Conservation (phyloP, 768 basidiomycete species). For the Suillus subaureus region DNA sequence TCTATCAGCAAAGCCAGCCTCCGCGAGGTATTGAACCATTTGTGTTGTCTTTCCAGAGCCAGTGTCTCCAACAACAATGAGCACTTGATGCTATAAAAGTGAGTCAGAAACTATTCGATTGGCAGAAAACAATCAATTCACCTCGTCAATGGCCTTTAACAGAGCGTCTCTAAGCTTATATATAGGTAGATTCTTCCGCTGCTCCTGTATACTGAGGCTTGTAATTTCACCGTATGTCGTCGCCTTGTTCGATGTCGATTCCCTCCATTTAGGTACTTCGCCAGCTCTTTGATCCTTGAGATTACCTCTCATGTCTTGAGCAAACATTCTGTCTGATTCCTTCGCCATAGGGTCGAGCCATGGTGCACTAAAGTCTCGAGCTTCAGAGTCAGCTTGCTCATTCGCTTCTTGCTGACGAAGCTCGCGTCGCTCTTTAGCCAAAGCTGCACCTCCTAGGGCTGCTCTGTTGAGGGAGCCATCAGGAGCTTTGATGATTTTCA, state of each 20-base stretch:
- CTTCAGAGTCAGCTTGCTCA: constrained; percentile 91
- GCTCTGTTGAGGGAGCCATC: constrained; percentile 97
- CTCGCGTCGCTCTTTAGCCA: constrained; percentile 95
- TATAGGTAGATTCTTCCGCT: constrained; percentile 88
- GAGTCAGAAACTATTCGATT: constrained; percentile 18
- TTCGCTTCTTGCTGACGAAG: constrained; percentile 92
- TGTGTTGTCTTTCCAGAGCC: constrained; percentile 99
- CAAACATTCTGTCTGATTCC: constrained; percentile 83
- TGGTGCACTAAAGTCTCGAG: constrained; percentile 91
- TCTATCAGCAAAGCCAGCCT: constrained; percentile 88
- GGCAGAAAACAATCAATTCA: constrained; percentile 41
- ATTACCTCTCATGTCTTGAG: constrained; percentile 86
- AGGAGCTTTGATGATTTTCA: constrained; percentile 98
- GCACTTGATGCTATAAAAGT: constrained; percentile 71
- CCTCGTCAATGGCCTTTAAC: constrained; percentile 87
- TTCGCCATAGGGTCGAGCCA: constrained; percentile 99
- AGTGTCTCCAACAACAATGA: constrained; percentile 98
- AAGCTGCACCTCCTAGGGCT: constrained; percentile 88
- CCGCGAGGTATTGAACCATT: constrained; percentile 98
- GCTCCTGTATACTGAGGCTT: constrained; percentile 87
- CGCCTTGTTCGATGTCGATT: constrained; percentile 90
- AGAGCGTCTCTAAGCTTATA: constrained; percentile 92
- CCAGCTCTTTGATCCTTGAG: constrained; percentile 81
- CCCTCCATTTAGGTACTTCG: constrained; percentile 89
- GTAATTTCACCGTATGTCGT: constrained; percentile 97